Evolutionary conservation across 441 rosid species (phyloP).

Genomic region (Pelargonium australe): DNA sequence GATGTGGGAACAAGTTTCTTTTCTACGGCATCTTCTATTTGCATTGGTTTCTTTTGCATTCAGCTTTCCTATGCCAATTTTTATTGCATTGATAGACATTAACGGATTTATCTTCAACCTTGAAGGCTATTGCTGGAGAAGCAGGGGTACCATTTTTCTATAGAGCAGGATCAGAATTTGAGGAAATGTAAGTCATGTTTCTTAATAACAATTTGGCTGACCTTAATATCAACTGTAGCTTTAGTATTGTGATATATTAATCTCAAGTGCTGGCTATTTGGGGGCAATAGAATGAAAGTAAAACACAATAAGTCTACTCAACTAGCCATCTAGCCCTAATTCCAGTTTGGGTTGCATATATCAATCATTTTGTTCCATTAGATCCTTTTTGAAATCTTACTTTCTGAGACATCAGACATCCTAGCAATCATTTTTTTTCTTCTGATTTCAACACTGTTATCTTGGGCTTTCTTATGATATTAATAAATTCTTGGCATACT

Average conservation of each 20-base stretch:
- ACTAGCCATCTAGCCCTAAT: neutral
- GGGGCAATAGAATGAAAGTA: neutral
- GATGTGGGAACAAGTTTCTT: neutral
- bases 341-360: neutral
- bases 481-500: neutral
- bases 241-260: neutral
- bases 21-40: neutral
- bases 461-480: neutral
- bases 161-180: slow-evolving; percentile 98
- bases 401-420: neutral
- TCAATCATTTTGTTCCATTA: neutral
- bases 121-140: slow-evolving; percentile 98
- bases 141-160: slow-evolving; percentile 99
- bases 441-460: neutral
- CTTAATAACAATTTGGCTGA: neutral
- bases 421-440: neutral
- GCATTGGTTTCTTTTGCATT: neutral
- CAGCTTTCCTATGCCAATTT: too few species aligned
- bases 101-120: slow-evolving; percentile 19
- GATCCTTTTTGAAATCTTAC: neutral
- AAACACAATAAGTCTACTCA: neutral
- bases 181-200: slow-evolving; percentile 73
- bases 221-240: neutral
- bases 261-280: neutral
- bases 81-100: neutral